Evolutionary conservation across 225 moss, liverwort and hornwort genomes (phyloP).

Genomic region (Marchantia polymorpha): DNA sequence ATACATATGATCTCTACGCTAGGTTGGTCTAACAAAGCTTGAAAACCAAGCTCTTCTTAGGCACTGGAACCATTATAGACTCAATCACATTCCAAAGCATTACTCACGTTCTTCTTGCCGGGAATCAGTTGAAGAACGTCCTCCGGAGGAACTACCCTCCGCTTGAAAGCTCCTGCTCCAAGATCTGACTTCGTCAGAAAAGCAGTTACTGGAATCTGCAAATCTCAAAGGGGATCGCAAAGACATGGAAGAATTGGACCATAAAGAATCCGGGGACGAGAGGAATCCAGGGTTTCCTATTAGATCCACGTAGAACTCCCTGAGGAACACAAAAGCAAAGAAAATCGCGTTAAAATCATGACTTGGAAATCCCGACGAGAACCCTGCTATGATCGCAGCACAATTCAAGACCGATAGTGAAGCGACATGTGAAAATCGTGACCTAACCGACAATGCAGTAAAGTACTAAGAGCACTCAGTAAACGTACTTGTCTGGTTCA

Average conservation of each 20-base stretch:
- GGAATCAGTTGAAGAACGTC: conserved; percentile 12
- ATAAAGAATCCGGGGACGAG: conserved; percentile 39
- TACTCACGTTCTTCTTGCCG: conserved; percentile 17
- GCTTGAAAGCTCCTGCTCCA: conserved; percentile 36
- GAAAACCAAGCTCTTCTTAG: neutral
- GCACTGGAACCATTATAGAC: neutral
- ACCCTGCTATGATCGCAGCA: too few species aligned
- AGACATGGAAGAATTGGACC: conserved; percentile 39
- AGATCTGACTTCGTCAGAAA: conserved; percentile 35
- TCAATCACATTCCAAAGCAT: neutral
- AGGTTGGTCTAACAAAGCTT: neutral
- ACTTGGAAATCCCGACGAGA: too few species aligned
- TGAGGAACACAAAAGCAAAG: conserved; percentile 17
- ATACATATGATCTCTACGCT: neutral
- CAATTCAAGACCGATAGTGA: too few species aligned
- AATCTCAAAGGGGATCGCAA: conserved; percentile 49
- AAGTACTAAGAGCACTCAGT: neutral
- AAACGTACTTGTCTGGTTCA: conserved; percentile 50
- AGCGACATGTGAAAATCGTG: too few species aligned
- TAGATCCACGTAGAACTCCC: conserved; percentile 54
- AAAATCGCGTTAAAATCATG: neutral
- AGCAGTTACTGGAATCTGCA: conserved; percentile 28
- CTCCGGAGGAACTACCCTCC: conserved; percentile 27
- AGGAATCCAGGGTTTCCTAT: conserved; percentile 44
- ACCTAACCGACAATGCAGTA: too few species aligned